Evolutionary conservation across 2,329 filamentous ascomycete genomes (phyloP).

Genomic region (Aspergillus japonicus): DNA sequence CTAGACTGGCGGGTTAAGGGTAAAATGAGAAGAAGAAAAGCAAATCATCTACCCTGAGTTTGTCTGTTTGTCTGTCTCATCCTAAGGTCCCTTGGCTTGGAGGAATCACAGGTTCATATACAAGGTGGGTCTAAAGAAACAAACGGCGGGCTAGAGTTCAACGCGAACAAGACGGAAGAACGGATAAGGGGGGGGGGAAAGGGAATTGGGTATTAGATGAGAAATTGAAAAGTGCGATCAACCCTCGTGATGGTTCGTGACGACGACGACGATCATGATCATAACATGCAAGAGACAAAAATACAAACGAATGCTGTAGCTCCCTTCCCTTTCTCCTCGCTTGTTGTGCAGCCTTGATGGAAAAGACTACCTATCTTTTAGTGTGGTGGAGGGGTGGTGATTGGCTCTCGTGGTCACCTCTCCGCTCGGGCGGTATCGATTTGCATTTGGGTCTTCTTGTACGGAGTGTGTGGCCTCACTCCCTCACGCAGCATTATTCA

Average conservation of each 20-base stretch:
- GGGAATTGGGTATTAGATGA: neutral
- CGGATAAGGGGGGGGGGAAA: neutral
- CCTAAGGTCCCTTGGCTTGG: conserved; percentile 5
- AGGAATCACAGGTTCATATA: conserved; percentile 12
- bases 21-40: neutral
- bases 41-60: conserved; percentile 15
- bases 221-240: neutral
- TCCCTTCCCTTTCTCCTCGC: neutral
- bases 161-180: neutral
- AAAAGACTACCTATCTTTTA: conserved; percentile 1
- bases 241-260: neutral
- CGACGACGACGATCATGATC: neutral
- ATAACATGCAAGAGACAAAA: neutral
- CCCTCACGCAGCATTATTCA: conserved; percentile 19
- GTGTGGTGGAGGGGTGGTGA: neutral
- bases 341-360: neutral
- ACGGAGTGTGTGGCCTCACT: conserved; percentile 12
- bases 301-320: neutral
- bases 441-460: neutral
- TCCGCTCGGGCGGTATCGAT: neutral
- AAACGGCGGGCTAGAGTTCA: neutral
- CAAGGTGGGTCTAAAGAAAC: conserved; percentile 7
- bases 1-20: neutral
- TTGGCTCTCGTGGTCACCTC: neutral
- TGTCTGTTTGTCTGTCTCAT: conserved; percentile 2